phyloP scores from a whole-genome alignment of 192 early-diverging fungal genomes.

The Gonapodya prolifera region DNA sequence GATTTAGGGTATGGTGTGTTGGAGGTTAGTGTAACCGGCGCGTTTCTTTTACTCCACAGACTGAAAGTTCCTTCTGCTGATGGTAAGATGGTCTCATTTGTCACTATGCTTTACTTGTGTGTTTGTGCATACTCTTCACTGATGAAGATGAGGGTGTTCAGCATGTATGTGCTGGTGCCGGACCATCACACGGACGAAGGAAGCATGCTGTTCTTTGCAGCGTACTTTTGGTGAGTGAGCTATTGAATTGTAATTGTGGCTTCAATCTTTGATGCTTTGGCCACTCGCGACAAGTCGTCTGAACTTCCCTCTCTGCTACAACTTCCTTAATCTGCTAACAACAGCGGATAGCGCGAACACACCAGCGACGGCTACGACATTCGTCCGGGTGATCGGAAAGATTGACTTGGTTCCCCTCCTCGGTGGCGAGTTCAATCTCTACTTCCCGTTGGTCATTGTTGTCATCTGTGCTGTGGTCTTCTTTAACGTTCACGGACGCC shows the following conservation, averaged over 20 bases:
- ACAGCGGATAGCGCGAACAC: constrained; percentile 29
- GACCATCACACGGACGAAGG: constrained; percentile 89
- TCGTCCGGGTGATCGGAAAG: constrained; percentile 52
- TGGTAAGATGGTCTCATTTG: constrained; percentile 49
- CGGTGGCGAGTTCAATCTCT: constrained; percentile 75
- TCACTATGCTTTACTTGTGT: constrained; percentile 82
- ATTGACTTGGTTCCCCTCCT: constrained; percentile 84
- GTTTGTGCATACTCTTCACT: constrained; percentile 82
- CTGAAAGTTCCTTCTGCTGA: background rate
- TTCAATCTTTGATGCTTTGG: background rate
- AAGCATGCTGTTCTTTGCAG: constrained; percentile 82
- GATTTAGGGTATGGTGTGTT: constrained; percentile 5
- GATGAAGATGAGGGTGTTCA: constrained; percentile 79
- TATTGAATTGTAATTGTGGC: background rate
- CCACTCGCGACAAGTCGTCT: constrained; percentile 19
- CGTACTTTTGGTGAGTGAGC: constrained; percentile 64
- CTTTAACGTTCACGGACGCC: constrained; percentile 72
- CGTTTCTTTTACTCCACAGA: background rate
- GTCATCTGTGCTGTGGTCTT: constrained; percentile 59
- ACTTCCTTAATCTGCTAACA: constrained; percentile 70
- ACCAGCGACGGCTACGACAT: background rate
- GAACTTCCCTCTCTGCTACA: constrained; percentile 79
- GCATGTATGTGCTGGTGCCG: constrained; percentile 75
- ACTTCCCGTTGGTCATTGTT: constrained; percentile 76
- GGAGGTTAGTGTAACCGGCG: too few species aligned